These are phyloP conservation scores for Conticribra weissflogii DNA, from an alignment of 108 stramenopile species.

Conservation along the genomic window DNA sequence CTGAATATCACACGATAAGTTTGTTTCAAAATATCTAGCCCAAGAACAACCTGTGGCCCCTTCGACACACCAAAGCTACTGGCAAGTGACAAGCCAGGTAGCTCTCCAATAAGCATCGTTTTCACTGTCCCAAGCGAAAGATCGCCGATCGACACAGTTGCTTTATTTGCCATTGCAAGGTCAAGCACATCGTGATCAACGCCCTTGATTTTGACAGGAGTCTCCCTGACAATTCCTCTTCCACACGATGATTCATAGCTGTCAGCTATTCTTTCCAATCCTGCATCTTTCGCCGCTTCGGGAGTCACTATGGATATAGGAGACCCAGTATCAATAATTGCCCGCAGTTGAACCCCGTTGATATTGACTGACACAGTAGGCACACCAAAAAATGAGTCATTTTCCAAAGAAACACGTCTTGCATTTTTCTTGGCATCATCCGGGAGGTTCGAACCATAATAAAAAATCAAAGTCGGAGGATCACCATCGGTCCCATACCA, in stretches of 20 bases:
- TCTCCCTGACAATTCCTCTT: too few species aligned
- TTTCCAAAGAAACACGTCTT: conserved; percentile 10
- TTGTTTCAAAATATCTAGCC: background rate
- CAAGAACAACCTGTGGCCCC: conserved; percentile 1
- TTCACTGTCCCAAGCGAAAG: background rate
- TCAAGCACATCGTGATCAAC: conserved; percentile 76
- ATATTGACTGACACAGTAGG: conserved; percentile 14
- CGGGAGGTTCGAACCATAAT: conserved; percentile 17
- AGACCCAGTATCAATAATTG: conserved; percentile 35
- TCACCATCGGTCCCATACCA: conserved; percentile 29
- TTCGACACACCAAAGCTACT: background rate
- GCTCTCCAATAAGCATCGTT: conserved; percentile 16
- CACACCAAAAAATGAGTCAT: conserved; percentile 9
- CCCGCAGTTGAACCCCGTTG: conserved; percentile 16
- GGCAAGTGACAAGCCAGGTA: conserved; percentile 19
- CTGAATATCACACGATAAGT: conserved; percentile 12
- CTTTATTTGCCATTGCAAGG: conserved; percentile 3
- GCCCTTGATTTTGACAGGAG: conserved; percentile 93
- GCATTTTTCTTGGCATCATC: conserved; percentile 17
- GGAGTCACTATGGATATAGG: conserved; percentile 26
- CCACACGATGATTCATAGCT: too few species aligned
- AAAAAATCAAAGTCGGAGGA: conserved; percentile 31
- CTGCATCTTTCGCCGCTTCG: conserved; percentile 7
- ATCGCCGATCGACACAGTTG: conserved; percentile 10
- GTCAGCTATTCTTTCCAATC: conserved; percentile 26